A percentile compares a stretch with the other conserved stretches of the same genome.
phyloP scores from a whole-genome alignment of 345 rosid genomes.

The Arabidopsis suecica region DNA sequence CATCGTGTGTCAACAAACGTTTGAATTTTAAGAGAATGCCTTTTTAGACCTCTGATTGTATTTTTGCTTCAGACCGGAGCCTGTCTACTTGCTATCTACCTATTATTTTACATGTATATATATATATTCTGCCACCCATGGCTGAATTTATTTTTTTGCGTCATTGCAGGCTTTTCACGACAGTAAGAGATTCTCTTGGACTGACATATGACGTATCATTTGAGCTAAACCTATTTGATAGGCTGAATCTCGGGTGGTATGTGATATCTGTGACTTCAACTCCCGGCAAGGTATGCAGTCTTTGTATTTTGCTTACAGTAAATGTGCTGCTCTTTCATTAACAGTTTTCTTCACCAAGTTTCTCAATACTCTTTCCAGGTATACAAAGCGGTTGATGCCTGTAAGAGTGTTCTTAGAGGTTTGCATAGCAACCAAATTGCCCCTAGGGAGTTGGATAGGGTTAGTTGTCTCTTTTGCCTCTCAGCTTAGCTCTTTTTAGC shows the following conservation, averaged over 20 bases:
- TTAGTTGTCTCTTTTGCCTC: constrained; percentile 48
- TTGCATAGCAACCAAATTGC: constrained; percentile 83
- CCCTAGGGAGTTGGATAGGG: constrained; percentile 95
- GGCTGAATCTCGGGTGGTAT: constrained; percentile 98
- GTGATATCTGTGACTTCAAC: constrained; percentile 98
- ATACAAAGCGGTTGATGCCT: constrained; percentile 93
- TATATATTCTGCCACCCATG: neutral
- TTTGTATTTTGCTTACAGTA: constrained; percentile 32
- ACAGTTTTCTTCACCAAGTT: constrained; percentile 38
- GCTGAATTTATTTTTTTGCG: neutral
- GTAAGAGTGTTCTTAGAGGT: constrained; percentile 97
- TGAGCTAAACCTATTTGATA: constrained; percentile 93
- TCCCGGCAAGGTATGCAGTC: constrained; percentile 86
- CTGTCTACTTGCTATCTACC: constrained; percentile 3
- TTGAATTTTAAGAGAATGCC: constrained; percentile 2
- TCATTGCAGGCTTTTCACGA: constrained; percentile 90
- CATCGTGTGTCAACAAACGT: neutral
- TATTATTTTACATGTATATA: neutral
- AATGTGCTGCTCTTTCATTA: neutral
- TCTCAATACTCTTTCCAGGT: constrained; percentile 59
- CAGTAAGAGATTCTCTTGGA: constrained; percentile 99
- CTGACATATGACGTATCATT: constrained; percentile 98
- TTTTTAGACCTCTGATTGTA: constrained; percentile 8
- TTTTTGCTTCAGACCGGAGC: constrained; percentile 18
- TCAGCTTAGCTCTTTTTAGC: neutral